Evolutionary conservation across 2,329 filamentous ascomycete species (phyloP).

Genomic region (Aspergillus nomiae): DNA sequence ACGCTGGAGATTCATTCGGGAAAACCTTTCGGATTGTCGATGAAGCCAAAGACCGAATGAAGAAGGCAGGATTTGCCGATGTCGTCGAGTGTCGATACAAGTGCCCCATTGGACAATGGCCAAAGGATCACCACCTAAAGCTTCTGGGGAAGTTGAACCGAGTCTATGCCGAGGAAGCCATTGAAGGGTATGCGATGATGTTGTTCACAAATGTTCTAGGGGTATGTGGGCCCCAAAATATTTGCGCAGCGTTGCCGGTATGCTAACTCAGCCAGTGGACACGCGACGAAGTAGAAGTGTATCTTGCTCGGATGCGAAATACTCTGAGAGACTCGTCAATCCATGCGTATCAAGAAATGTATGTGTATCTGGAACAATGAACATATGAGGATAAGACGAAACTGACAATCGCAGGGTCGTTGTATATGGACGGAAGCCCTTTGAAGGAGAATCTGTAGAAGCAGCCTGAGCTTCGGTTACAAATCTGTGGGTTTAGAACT

Average conservation of each 20-base stretch:
- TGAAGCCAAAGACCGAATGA: conserved; percentile 15
- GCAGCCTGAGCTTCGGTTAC: not conserved
- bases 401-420: not conserved
- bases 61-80: conserved; percentile 26
- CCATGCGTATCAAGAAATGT: conserved; percentile 15
- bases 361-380: not conserved
- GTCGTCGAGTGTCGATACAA: conserved; percentile 16
- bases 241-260: not conserved
- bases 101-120: not conserved
- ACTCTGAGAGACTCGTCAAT: conserved; percentile 3
- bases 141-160: not conserved
- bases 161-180: not conserved
- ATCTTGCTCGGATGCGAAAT: conserved; percentile 3
- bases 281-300: conserved; percentile 7
- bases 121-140: not conserved
- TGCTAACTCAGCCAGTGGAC: not conserved
- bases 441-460: not conserved
- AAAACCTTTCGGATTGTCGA: conserved; percentile 33
- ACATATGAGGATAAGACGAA: not conserved
- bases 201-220: not conserved
- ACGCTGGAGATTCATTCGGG: conserved; percentile 15
- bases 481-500: not conserved
- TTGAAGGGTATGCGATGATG: conserved; percentile 3
- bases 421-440: not conserved
- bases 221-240: not conserved